phyloP scores from a whole-genome alignment of 257 asterid species.

The Capsicum baccatum region DNA sequence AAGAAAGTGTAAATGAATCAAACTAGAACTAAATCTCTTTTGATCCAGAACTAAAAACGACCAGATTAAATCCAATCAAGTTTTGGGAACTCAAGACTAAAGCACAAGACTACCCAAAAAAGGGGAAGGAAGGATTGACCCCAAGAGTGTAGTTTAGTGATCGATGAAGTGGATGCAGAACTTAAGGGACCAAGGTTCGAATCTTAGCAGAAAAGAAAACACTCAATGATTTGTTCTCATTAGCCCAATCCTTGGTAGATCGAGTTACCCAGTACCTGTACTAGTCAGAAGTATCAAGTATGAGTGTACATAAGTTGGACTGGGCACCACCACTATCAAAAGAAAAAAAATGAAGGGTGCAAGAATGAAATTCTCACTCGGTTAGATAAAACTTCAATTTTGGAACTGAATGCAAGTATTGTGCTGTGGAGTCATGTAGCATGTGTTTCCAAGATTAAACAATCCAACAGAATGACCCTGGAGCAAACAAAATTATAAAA shows the following conservation, averaged over 20 bases:
- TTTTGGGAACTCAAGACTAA: conserved; percentile 2
- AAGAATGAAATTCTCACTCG: conserved; percentile 55
- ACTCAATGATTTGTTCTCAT: neutral
- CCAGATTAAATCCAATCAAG: neutral
- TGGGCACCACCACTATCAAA: conserved; percentile 6
- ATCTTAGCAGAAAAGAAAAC: neutral
- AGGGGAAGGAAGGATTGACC: neutral
- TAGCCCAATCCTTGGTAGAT: neutral
- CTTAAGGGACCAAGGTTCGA: neutral
- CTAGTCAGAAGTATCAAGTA: neutral
- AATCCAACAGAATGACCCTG: conserved; percentile 99
- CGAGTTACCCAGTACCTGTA: neutral
- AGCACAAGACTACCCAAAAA: neutral
- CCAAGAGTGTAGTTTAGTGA: neutral
- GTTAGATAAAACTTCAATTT: conserved; percentile 84
- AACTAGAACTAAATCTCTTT: neutral
- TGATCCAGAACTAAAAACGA: neutral
- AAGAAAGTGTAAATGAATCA: conserved; percentile 15
- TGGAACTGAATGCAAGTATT: conserved; percentile 95
- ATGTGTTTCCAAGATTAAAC: conserved; percentile 89
- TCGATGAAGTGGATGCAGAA: neutral
- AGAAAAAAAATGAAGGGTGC: conserved; percentile 16
- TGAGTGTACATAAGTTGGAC: neutral
- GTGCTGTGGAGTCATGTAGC: conserved; percentile 97
- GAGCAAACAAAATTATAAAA: conserved; percentile 29